Evolutionary conservation across 805 yeast genomes (phyloP).

Genomic region (Nakazawaea molendinolei): DNA sequence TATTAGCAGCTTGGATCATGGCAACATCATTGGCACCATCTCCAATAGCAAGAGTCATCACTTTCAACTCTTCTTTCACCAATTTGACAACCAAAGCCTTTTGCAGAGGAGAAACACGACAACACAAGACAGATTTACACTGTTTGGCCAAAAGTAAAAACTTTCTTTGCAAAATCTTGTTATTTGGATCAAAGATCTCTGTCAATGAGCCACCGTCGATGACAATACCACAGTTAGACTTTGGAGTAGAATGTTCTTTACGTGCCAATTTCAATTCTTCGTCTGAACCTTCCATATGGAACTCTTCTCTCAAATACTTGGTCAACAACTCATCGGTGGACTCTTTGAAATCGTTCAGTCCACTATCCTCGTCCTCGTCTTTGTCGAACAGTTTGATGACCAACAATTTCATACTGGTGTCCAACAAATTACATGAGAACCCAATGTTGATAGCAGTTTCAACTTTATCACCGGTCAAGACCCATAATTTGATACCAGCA

Average conservation of each 20-base stretch:
- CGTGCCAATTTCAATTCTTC: conserved; percentile 52
- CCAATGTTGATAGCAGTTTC: conserved; percentile 88
- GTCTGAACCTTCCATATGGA: conserved; percentile 50
- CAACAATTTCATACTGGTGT: conserved; percentile 68
- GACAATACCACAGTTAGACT: conserved; percentile 59
- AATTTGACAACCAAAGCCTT: conserved; percentile 77
- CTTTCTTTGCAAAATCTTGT: conserved; percentile 41
- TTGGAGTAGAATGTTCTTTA: conserved; percentile 60
- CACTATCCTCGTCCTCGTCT: conserved; percentile 28
- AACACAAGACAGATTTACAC: conserved; percentile 76
- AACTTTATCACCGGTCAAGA: conserved; percentile 82
- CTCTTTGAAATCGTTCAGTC: conserved; percentile 16
- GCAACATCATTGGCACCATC: conserved; percentile 90
- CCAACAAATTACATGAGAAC: conserved; percentile 72
- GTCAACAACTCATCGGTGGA: conserved; percentile 42
- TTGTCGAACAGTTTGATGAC: conserved; percentile 56
- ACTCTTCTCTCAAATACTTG: conserved; percentile 47
- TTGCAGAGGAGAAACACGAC: conserved; percentile 85
- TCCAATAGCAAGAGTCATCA: conserved; percentile 83
- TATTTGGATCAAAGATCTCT: conserved; percentile 36
- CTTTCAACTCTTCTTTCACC: conserved; percentile 68
- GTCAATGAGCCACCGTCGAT: conserved; percentile 76
- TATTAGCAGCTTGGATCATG: conserved; percentile 84
- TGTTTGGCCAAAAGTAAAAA: conserved; percentile 70
- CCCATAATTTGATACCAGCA: conserved; percentile 85